Conservation (phyloP, 73 alveolate genomes). For the Diophrys sp. region DNA sequence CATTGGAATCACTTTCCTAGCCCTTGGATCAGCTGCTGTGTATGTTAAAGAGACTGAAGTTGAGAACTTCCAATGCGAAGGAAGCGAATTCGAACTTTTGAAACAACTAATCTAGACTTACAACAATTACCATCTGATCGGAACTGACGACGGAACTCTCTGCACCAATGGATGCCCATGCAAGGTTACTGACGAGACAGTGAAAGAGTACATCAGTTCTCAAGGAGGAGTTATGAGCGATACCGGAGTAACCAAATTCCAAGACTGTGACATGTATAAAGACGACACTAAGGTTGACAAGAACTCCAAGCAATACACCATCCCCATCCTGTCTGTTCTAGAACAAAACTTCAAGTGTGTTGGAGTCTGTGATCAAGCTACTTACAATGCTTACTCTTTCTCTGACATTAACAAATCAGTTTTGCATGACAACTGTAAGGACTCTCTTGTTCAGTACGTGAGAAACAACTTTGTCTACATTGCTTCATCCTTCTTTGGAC, state of each 20-base stretch:
- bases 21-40: neutral
- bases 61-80: neutral
- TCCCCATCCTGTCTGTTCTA: neutral
- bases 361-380: neutral
- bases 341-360: neutral
- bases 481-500: neutral
- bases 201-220: neutral
- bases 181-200: neutral
- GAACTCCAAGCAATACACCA: neutral
- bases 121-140: neutral
- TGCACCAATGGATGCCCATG: neutral
- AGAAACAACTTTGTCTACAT: neutral
- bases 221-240: neutral
- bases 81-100: neutral
- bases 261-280: neutral
- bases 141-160: conserved; percentile 3
- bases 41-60: neutral
- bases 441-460: neutral
- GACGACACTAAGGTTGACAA: neutral
- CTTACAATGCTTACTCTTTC: neutral
- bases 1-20: neutral
- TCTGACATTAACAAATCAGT: neutral
- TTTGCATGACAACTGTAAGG: neutral
- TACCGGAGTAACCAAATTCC: neutral
- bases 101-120: neutral